A percentile compares a stretch with the other conserved stretches of the same genome.
These are phyloP conservation scores for Colletotrichum tabaci DNA, from an alignment of 2,329 filamentous ascomycete genomes.

Conservation along the genomic window DNA sequence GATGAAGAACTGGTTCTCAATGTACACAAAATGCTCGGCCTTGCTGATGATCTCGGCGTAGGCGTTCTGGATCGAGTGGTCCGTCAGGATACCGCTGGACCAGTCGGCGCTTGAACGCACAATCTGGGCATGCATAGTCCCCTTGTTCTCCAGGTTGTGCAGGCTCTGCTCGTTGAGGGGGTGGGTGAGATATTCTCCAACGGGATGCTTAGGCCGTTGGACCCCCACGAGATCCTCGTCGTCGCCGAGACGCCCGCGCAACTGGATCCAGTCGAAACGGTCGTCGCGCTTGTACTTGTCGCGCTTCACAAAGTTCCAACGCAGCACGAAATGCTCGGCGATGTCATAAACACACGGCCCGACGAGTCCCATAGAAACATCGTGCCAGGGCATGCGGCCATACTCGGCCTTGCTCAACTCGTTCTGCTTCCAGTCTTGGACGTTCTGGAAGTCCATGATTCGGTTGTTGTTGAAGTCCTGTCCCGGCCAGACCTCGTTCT, in stretches of 20 bases:
- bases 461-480: slow-evolving; percentile 99
- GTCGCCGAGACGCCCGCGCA: slow-evolving; percentile 82
- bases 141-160: slow-evolving; percentile 76
- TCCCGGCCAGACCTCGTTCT: slow-evolving; percentile 90
- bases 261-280: slow-evolving; percentile 85
- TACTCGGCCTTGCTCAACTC: slow-evolving; percentile 92
- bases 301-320: slow-evolving; percentile 97
- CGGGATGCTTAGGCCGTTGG: slow-evolving; percentile 89
- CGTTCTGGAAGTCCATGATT: slow-evolving; percentile 94
- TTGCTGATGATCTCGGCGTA: slow-evolving; percentile 88
- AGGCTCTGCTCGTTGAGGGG: slow-evolving; percentile 78
- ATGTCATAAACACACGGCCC: slow-evolving; percentile 94
- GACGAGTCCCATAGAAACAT: slow-evolving; percentile 92
- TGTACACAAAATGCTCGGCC: slow-evolving; percentile 94
- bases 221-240: slow-evolving; percentile 91
- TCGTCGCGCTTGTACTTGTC: slow-evolving; percentile 97
- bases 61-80: slow-evolving; percentile 90
- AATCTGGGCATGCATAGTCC: slow-evolving; percentile 85
- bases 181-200: slow-evolving; percentile 89
- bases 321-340: slow-evolving; percentile 92
- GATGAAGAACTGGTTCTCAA: slow-evolving; percentile 99
- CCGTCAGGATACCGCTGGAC: slow-evolving; percentile 90
- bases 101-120: slow-evolving; percentile 94
- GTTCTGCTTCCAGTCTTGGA: slow-evolving; percentile 93
- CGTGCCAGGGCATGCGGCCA: slow-evolving; percentile 98